Evolutionary conservation across 768 basidiomycete genomes (phyloP), one percentile per base, ranked within the genome.

Genomic region (Suillus plorans): DNA sequence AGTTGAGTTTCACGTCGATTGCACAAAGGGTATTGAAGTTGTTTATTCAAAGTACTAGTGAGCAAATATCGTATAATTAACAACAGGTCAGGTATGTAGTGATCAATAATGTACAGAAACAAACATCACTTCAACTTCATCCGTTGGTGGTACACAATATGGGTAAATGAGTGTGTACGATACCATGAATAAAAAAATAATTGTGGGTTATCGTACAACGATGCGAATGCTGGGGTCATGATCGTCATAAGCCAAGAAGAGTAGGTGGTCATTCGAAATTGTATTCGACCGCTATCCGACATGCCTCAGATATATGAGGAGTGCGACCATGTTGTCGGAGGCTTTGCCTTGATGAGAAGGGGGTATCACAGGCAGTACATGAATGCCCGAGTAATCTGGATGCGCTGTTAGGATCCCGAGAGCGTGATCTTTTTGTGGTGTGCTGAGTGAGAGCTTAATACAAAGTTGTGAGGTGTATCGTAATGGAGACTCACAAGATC

Each of bases 331-430:
- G 90, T 67, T 83, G 84, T 61, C 82, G 82, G 14, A 92, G 82
- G 69, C 82, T 77, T 62, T 86, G 82, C n/a, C 74, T 81, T 12
- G 86, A 84, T 57, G 82, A 74, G 72, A 92, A 92, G 66, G 80
- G 83, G 28, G 85, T 79, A 70, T 92, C 90, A 72, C 90, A 92
- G 10, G 90, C 91, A 34, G 91, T 85, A 80, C 90, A 92, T 2
- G 89, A 82, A 71, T 87, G 85, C 59, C 82, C 81, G 44, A 80
- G 78, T 55, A 87, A 78, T 50, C 71, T 69, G 28, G 74, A 74
- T 57, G 77, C 74, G 63, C 78, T 72, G 68, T 71, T 78, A 68
- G 73, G 80, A 68, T 74, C 76, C 67, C 69, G 77, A 25, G 77
- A 81, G 59, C 85, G 84, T 37, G 87, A 86, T 62, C 86, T 83